These are phyloP conservation scores for Lichtheimia ramosa DNA, from an alignment of 371 early-diverging fungal species.

Conservation along the genomic window DNA sequence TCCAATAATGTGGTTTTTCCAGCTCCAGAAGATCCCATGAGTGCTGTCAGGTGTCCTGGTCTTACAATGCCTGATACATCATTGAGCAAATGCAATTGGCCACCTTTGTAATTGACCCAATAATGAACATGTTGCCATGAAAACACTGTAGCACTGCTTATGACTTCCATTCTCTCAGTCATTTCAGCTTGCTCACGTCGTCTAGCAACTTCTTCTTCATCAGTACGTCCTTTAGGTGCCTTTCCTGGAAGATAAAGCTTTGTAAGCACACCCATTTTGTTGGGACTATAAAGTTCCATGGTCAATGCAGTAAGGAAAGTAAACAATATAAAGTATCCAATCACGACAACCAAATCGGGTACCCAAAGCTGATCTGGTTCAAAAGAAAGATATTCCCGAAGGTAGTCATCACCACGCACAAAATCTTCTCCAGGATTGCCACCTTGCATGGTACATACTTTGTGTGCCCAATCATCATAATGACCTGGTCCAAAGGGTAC, in stretches of 20 bases:
- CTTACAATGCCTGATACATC: constrained; percentile 53
- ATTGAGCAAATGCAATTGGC: constrained; percentile 48
- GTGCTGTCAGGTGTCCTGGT: constrained; percentile 71
- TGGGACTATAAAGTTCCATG: constrained; percentile 40
- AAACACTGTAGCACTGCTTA: constrained; percentile 47
- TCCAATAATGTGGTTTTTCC: constrained; percentile 91
- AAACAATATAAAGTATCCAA: constrained; percentile 43
- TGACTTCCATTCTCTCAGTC: constrained; percentile 28
- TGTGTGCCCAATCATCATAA: constrained; percentile 38
- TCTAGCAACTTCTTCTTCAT: constrained; percentile 21
- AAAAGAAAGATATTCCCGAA: constrained; percentile 22
- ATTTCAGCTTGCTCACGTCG: constrained; percentile 23
- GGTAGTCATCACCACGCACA: constrained; percentile 55
- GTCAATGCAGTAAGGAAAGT: constrained; percentile 30
- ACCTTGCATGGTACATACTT: constrained; percentile 55
- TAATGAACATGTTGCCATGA: constrained; percentile 60
- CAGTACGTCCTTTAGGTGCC: constrained; percentile 15
- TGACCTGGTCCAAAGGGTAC: constrained; percentile 47
- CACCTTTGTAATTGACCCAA: constrained; percentile 56
- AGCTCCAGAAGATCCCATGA: constrained; percentile 86
- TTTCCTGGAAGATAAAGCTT: constrained; percentile 41
- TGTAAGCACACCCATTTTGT: constrained; percentile 40
- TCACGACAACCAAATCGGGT: constrained; percentile 47
- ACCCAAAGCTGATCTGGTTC: constrained; percentile 42
- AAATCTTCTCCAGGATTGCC: constrained; percentile 40